A percentile compares a stretch with the other conserved stretches of the same genome.
Conservation (phyloP, 805 yeast genomes). For the Starmera caribaea region DNA sequence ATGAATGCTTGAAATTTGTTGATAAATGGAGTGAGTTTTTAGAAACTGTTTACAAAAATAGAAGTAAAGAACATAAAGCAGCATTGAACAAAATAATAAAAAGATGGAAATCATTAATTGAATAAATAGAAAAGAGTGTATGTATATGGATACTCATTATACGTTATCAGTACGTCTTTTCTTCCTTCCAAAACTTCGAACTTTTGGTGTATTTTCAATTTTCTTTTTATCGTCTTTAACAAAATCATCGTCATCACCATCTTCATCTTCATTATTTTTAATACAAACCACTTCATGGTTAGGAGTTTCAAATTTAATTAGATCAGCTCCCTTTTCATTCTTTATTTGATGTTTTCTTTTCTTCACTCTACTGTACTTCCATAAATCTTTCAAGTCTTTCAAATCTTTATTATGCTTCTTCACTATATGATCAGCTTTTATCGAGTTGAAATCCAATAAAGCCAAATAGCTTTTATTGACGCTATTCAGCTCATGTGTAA, state of each 20-base stretch:
- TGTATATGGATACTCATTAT: not conserved
- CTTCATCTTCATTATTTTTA: conserved; percentile 30
- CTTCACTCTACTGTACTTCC: too few species aligned
- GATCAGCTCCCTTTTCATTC: too few species aligned
- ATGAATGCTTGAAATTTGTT: conserved; percentile 29
- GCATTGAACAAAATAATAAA: conserved; percentile 22
- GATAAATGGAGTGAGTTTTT: conserved; percentile 44
- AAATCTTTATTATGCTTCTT: too few species aligned
- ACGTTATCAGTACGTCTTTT: not conserved
- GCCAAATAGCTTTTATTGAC: too few species aligned
- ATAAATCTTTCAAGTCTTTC: too few species aligned
- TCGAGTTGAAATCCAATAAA: too few species aligned
- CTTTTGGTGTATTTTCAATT: conserved; percentile 32
- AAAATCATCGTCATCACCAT: conserved; percentile 48
- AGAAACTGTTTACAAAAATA: conserved; percentile 29
- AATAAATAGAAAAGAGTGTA: conserved; percentile 6
- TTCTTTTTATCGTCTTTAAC: conserved; percentile 45
- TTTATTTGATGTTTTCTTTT: too few species aligned
- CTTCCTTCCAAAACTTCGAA: conserved; percentile 1
- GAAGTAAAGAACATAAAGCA: conserved; percentile 20
- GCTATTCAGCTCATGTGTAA: too few species aligned
- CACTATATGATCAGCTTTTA: too few species aligned
- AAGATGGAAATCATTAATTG: conserved; percentile 23
- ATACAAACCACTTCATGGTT: too few species aligned
- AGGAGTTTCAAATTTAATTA: too few species aligned